These are phyloP conservation scores for Lipomyces kockii DNA, from an alignment of 805 yeast species.

Conservation along the genomic window DNA sequence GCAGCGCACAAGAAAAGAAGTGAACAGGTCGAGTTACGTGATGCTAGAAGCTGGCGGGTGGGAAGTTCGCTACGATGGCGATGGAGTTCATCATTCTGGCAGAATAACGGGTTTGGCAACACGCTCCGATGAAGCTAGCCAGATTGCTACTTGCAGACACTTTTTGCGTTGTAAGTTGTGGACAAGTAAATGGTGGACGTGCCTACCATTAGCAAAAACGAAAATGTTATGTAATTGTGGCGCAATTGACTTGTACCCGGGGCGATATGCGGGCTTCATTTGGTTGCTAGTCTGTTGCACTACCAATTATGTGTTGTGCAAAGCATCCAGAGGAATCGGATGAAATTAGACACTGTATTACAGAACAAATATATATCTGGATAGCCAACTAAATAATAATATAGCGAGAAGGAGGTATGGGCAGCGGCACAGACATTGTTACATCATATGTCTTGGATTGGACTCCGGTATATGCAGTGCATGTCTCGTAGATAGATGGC, in stretches of 20 bases:
- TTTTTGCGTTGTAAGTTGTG: neutral
- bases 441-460: neutral
- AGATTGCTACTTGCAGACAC: neutral
- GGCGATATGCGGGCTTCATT: too few relatives aligned
- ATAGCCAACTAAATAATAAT: neutral
- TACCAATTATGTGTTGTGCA: neutral
- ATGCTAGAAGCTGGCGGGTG: neutral
- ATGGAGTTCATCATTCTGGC: neutral
- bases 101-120: neutral
- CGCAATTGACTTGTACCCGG: neutral
- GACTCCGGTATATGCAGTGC: neutral
- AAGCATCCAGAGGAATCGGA: neutral
- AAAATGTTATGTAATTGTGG: neutral
- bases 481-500: constrained; percentile 2
- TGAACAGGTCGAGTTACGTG: neutral
- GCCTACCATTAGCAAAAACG: neutral
- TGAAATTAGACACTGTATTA: neutral
- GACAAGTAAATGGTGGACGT: neutral
- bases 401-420: neutral
- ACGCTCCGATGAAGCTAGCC: neutral
- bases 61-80: neutral
- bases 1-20: neutral
- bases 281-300: neutral
- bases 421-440: neutral
- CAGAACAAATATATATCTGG: neutral